phyloP scores from a whole-genome alignment of 768 basidiomycete genomes.

The Boletus vermiculosoides region DNA sequence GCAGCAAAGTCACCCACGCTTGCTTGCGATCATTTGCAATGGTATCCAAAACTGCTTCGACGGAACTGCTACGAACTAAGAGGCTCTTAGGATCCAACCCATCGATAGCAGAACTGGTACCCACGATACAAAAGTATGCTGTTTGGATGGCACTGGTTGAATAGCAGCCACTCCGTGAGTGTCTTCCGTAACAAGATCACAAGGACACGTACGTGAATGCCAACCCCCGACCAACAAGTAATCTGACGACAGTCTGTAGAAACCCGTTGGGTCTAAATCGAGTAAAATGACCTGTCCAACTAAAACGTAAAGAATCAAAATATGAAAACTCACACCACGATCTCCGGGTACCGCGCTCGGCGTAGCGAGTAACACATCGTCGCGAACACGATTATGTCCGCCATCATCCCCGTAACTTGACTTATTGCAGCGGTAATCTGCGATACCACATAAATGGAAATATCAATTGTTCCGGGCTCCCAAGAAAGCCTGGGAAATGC shows the following conservation, averaged over 20 bases:
- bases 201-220: conserved; percentile 22
- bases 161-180: background rate
- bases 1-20: conserved; percentile 11
- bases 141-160: conserved; percentile 18
- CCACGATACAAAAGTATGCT: conserved; percentile 20
- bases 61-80: conserved; percentile 26
- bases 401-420: conserved; percentile 5
- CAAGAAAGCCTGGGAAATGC: background rate
- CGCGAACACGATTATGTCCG: conserved; percentile 14
- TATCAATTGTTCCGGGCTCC: background rate
- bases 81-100: background rate
- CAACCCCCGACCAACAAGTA: conserved; percentile 23
- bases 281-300: background rate
- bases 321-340: conserved; percentile 15
- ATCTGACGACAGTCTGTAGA: background rate
- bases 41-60: conserved; percentile 25
- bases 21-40: conserved; percentile 28
- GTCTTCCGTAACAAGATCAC: background rate
- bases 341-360: conserved; percentile 14
- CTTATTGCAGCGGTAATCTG: conserved; percentile 18
- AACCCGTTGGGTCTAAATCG: conserved; percentile 13
- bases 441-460: background rate
- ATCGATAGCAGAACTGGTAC: background rate
- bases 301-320: background rate
- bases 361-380: conserved; percentile 24